Conservation (phyloP, 306 rosid species). For the Oemleria cerasiformis region DNA sequence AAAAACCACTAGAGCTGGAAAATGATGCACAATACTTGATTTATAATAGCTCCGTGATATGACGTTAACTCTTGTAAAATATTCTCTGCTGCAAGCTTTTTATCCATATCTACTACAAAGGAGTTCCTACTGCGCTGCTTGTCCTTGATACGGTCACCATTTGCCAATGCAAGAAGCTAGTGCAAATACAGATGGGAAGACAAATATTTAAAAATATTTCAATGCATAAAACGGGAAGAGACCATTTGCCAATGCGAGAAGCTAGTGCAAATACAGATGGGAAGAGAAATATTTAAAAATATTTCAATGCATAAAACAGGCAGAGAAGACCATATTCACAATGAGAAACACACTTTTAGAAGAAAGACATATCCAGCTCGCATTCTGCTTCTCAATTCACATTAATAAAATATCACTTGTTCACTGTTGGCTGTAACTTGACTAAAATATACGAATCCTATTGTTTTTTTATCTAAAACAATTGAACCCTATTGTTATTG, state of each 20-base stretch:
- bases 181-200: conserved; percentile 16
- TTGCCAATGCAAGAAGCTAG: conserved; percentile 83
- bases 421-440: not conserved
- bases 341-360: not conserved
- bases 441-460: not conserved
- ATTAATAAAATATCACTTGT: not conserved
- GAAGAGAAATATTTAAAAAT: conserved; percentile 15
- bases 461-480: not conserved
- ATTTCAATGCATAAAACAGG: not conserved
- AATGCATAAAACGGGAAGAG: too few relatives aligned
- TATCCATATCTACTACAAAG: conserved; percentile 91
- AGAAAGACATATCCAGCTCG: not conserved
- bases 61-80: conserved; percentile 67
- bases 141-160: conserved; percentile 92
- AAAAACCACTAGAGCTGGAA: not conserved
- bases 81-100: conserved; percentile 85
- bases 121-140: conserved; percentile 83
- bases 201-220: conserved; percentile 4
- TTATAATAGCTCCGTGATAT: conserved; percentile 64
- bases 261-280: conserved; percentile 40
- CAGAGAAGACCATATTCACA: conserved; percentile 2
- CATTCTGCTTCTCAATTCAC: not conserved
- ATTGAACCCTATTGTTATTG: not conserved
- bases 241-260: conserved; percentile 84
- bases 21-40: conserved; percentile 50